Conservation (phyloP, 345 rosid species). For the Ceriops tagal region DNA sequence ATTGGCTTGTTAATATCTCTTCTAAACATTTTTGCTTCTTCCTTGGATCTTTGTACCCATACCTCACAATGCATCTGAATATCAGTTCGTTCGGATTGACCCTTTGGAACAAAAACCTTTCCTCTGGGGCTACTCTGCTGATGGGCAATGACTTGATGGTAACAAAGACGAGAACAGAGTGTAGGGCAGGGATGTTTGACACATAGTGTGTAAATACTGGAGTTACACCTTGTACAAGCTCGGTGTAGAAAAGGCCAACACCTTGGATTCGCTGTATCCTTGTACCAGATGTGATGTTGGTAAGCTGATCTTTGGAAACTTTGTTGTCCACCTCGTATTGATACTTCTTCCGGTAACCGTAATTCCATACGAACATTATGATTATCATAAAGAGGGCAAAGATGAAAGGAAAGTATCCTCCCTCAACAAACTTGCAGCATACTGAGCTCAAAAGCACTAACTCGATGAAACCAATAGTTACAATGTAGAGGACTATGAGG, state of each 20-base stretch:
- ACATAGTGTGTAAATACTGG: conserved; percentile 45
- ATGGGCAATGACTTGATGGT: conserved; percentile 40
- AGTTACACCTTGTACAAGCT: conserved; percentile 41
- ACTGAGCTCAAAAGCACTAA: conserved; percentile 39
- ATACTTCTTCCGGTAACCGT: conserved; percentile 37
- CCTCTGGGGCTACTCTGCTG: conserved; percentile 30
- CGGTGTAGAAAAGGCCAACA: conserved; percentile 46
- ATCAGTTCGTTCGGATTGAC: conserved; percentile 29
- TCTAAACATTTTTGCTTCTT: conserved; percentile 35
- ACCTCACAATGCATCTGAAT: conserved; percentile 43
- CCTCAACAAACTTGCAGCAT: conserved; percentile 40
- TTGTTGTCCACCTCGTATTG: conserved; percentile 43
- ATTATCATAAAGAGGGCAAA: conserved; percentile 32
- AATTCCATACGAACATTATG: conserved; percentile 45
- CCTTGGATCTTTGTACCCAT: conserved; percentile 39
- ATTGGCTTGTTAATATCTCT: conserved; percentile 21
- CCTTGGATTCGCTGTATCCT: conserved; percentile 31
- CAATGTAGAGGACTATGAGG: conserved; percentile 25
- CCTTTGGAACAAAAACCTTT: conserved; percentile 38
- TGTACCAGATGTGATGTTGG: background rate
- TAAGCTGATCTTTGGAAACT: conserved; percentile 25
- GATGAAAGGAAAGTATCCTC: conserved; percentile 48
- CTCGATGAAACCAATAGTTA: conserved; percentile 28
- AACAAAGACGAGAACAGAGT: conserved; percentile 40
- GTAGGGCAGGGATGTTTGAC: conserved; percentile 35